Base-by-base conservation (phyloP, 441 rosid genomes). In the Euphorbia celastroides region DNA sequence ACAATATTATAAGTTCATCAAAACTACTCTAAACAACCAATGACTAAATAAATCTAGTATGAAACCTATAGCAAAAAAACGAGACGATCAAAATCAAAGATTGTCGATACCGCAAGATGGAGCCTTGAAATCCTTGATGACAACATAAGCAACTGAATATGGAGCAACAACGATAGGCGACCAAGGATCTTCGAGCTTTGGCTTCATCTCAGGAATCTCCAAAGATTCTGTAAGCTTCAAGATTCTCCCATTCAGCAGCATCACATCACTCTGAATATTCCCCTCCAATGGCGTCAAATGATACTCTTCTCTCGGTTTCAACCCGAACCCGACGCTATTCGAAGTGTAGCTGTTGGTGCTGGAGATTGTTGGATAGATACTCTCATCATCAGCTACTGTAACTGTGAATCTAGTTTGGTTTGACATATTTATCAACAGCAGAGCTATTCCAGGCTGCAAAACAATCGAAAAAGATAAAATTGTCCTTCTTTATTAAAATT, bases 251-350 rank as follows among this genome's bases (percentile, higher is more conserved):
- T 50, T 50, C 2, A 50, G 9, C 2, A 84, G 73, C 19, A 84
- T 59, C 14, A 78, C 86, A 57, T 82, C 82, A 25, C 84, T 86
- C 20, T 70, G 88, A 56, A 87, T 77, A 60, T 90, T 73, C 11
- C 86, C 92, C 62, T 66, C 76, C 67, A 76, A 28, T 0, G 89
- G 84, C 0, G 79, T 84, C 84, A 90, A 71, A 50, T 86, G 92
- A 59, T 82, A 87, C 76, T 87, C 90, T 23, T 83, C 87, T 64
- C 86, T 82, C 27, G 65, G 69, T 2, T 48, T n/a, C 17, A n/a
- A 5, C 30, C 66, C 65, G 8, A 55, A 8, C 7, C 1, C n/a
- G 0, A 10, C 20, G 11, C 55, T 50, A 19, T 19, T 19, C 1
- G 3, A 50, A 0, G 23, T n/a, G 11, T 19, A 50, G 22, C 55